Evolutionary conservation across 768 basidiomycete genomes (phyloP).

Genomic region (Boletellus ananas): DNA sequence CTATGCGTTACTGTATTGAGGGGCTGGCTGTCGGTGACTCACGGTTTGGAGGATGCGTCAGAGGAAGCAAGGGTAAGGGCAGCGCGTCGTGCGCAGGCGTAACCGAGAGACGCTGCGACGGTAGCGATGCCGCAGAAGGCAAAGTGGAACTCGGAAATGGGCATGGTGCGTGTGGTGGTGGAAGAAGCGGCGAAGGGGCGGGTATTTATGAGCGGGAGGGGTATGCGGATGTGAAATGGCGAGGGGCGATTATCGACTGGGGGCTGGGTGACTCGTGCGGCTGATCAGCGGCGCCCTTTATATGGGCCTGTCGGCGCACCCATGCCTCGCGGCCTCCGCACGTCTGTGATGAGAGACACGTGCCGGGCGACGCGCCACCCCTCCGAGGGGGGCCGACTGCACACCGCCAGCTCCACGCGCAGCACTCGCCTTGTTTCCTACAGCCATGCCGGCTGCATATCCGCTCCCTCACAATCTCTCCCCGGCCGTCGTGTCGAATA

Average conservation of each 20-base stretch:
- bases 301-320: slow-evolving; percentile 21
- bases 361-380: slow-evolving; percentile 10
- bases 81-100: slow-evolving; percentile 48
- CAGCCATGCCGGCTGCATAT: slow-evolving; percentile 71
- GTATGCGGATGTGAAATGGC: slow-evolving; percentile 8
- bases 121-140: slow-evolving; percentile 56
- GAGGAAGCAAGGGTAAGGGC: slow-evolving; percentile 15
- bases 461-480: slow-evolving; percentile 69
- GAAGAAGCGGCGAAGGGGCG: background rate
- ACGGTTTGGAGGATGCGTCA: slow-evolving; percentile 24
- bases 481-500: slow-evolving; percentile 73
- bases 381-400: slow-evolving; percentile 10
- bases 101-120: slow-evolving; percentile 57
- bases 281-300: slow-evolving; percentile 30
- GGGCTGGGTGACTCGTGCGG: background rate
- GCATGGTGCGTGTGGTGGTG: slow-evolving; percentile 21
- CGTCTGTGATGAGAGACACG: slow-evolving; percentile 23
- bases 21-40: slow-evolving; percentile 30
- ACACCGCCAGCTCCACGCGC: slow-evolving; percentile 27
- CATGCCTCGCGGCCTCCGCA: slow-evolving; percentile 33
- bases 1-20: slow-evolving; percentile 27
- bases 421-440: background rate
- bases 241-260: slow-evolving; percentile 21
- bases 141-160: slow-evolving; percentile 50
- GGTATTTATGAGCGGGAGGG: slow-evolving; percentile 18